phyloP scores from a whole-genome alignment of 257 asterid genomes.

The Orobanche coerulescens region DNA sequence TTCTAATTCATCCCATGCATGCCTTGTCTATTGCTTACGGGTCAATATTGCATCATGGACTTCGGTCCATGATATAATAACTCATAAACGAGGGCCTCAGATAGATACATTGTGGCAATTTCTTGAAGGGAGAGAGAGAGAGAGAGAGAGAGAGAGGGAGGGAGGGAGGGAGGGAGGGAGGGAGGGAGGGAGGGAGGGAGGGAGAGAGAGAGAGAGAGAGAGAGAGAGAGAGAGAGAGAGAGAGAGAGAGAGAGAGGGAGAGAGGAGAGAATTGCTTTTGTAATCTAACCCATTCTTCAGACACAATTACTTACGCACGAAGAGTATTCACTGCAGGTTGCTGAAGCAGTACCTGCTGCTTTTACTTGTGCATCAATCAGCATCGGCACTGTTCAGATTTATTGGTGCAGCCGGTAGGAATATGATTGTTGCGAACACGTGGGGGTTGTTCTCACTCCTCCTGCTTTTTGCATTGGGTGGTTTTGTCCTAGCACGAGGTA shows the following conservation, averaged over 20 bases:
- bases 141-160: too few relatives aligned
- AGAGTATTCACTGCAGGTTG: slow-evolving; percentile 27
- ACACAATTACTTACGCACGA: background rate
- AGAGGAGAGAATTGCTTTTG: too few relatives aligned
- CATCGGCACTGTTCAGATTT: slow-evolving; percentile 47
- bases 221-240: too few relatives aligned
- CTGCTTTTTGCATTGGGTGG: slow-evolving; percentile 61
- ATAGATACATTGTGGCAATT: background rate
- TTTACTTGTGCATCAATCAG: slow-evolving; percentile 34
- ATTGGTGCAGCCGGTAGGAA: slow-evolving; percentile 58
- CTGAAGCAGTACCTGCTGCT: slow-evolving; percentile 49
- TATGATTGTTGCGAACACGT: slow-evolving; percentile 54
- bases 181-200: too few relatives aligned
- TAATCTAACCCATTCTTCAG: background rate
- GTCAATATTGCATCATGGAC: too few relatives aligned
- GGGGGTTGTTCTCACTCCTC: slow-evolving; percentile 50
- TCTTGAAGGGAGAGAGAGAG: background rate
- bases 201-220: too few relatives aligned
- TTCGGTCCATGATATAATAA: too few relatives aligned
- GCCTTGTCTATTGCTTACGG: too few relatives aligned
- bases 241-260: too few relatives aligned
- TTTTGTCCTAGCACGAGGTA: slow-evolving; percentile 58
- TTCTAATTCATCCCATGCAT: too few relatives aligned
- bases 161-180: too few relatives aligned
- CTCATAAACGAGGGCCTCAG: background rate